Evolutionary conservation across 176 grass and related monocot genomes (phyloP).

Genomic region (Phoenix roebelenii): DNA sequence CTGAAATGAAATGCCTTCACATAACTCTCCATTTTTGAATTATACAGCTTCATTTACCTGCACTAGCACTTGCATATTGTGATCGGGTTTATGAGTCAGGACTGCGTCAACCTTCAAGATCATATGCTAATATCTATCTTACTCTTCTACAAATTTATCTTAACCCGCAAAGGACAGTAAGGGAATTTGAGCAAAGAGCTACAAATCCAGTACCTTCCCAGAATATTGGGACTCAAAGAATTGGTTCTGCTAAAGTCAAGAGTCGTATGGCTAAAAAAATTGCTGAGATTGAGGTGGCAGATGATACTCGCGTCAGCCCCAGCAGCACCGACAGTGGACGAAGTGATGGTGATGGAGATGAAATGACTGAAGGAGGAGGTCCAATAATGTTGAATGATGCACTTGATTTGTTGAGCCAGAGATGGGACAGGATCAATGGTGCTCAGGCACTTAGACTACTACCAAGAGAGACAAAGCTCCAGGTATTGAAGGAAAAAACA

Average conservation of each 20-base stretch:
- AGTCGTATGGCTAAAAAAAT: conserved; percentile 72
- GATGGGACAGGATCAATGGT: conserved; percentile 99
- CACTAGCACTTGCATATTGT: conserved; percentile 81
- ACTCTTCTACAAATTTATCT: conserved; percentile 96
- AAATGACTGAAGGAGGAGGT: conserved; percentile 52
- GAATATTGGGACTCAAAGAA: conserved; percentile 45
- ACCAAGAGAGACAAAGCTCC: conserved; percentile 92
- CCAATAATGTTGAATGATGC: conserved; percentile 93
- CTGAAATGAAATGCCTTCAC: neutral
- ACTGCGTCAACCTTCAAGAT: conserved; percentile 55
- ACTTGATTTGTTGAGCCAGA: conserved; percentile 79
- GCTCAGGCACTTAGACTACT: conserved; percentile 85
- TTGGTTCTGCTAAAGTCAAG: conserved; percentile 36
- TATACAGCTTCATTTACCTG: conserved; percentile 71
- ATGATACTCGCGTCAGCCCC: conserved; percentile 44
- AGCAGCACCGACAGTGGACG: conserved; percentile 81
- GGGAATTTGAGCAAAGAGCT: conserved; percentile 63
- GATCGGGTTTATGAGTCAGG: conserved; percentile 83
- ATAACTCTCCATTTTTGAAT: conserved; percentile 8
- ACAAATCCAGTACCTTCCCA: conserved; percentile 49
- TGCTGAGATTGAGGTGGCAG: conserved; percentile 83
- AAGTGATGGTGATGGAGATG: conserved; percentile 93
- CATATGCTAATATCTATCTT: conserved; percentile 73
- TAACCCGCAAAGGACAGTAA: conserved; percentile 65
- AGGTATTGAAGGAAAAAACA: conserved; percentile 28